Base-by-base conservation (phyloP, 148 eudicot species). In the Chenopodium berlandieri region DNA sequence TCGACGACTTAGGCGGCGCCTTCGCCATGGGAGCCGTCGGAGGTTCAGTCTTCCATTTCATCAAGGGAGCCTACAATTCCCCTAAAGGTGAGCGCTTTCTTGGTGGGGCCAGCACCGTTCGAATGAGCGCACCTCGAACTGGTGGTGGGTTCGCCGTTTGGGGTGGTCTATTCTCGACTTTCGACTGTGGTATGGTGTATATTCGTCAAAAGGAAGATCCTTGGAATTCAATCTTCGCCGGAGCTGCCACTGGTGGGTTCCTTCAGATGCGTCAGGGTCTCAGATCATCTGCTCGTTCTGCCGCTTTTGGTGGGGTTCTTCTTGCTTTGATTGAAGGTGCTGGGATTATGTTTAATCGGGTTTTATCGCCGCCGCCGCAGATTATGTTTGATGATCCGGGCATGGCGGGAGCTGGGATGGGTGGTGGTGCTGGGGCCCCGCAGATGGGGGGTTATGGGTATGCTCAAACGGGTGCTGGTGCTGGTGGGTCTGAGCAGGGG, bases 101-200 rank as follows among this genome's bases (percentile, higher is more conserved):
- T 11, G 97, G 95, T 34, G 95, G 92, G 9, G 0, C 84, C 2
- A 89, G 89, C 4, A 85, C 89, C 63, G 81, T 89, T 46, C 87
- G 91, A 0, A 90, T 92, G 97, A 88, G 86, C 66, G 92, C 95
- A 0, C 91, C 91, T 0, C 85, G 86, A 0, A 78, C 88, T 73
- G 97, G 95, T 8, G 97, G 97, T 0, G 85, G 91, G 37, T 94
- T 94, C 79, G 94, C 94, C 20, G 93, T 89, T 0, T 92, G 95
- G 95, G 94, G 95, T 4, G 93, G 93, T 14, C 81, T 94, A 1
- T 94, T 90, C 85, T 92, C 97, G 13, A 72, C 84, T 40, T 94
- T 88, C 67, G 94, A 94, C 40, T 92, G 95, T 79, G 67, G 87
- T 3, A 80, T 94, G 86, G 95, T 91, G 0, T 94, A 87, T 68